These are phyloP conservation scores for Beta corolliflora DNA, from an alignment of 179 eudicot species.

Conservation along the genomic window DNA sequence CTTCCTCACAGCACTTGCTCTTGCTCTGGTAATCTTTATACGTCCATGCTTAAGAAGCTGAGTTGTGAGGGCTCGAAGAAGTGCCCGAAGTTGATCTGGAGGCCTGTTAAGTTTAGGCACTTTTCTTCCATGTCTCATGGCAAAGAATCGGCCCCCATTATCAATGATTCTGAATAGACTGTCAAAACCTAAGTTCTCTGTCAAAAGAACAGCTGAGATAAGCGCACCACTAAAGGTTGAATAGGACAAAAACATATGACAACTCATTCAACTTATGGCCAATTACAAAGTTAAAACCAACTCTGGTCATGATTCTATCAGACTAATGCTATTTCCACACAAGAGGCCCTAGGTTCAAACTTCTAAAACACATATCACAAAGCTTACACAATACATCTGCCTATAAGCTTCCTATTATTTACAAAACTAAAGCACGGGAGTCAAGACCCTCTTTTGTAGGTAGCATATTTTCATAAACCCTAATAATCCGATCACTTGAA, in stretches of 20 bases:
- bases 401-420: no score
- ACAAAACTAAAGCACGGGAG: no score
- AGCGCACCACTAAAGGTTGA: neutral
- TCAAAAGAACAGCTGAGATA: slow-evolving; percentile 7
- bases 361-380: no score
- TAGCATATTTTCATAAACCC: slow-evolving; percentile 90
- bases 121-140: slow-evolving; percentile 83
- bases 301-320: neutral
- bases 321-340: neutral
- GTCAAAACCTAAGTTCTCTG: slow-evolving; percentile 49
- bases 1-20: slow-evolving; percentile 83
- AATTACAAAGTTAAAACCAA: neutral
- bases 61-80: slow-evolving; percentile 83
- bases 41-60: slow-evolving; percentile 89
- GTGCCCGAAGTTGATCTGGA: slow-evolving; percentile 84
- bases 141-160: slow-evolving; percentile 62
- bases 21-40: slow-evolving; percentile 80
- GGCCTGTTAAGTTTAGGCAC: slow-evolving; percentile 87
- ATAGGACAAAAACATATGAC: neutral
- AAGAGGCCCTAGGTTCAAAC: neutral
- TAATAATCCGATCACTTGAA: slow-evolving; percentile 82
- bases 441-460: slow-evolving; percentile 62
- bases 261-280: neutral
- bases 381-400: no score
- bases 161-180: slow-evolving; percentile 40